These are phyloP conservation scores for Chlorella sp. DNA, from an alignment of 139 green algal species.

Conservation along the genomic window DNA sequence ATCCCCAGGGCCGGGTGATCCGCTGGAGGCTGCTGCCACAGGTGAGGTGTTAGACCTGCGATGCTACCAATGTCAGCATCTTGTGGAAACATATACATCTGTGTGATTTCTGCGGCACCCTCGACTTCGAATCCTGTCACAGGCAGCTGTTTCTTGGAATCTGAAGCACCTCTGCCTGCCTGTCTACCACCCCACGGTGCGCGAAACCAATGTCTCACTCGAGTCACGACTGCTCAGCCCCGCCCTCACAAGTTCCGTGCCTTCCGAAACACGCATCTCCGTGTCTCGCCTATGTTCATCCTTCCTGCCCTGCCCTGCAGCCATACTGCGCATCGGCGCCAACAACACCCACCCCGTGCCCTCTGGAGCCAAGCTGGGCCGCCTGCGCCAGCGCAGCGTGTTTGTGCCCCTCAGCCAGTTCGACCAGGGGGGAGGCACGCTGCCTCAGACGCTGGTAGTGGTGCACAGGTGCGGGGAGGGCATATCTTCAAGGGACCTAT, in stretches of 20 bases:
- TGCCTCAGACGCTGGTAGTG: constrained; percentile 56
- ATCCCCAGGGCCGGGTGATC: constrained; percentile 28
- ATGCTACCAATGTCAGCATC: too few species aligned
- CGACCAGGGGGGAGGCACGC: constrained; percentile 23
- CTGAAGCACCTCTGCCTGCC: too few species aligned
- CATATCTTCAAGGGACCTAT: too few species aligned
- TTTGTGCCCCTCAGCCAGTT: constrained; percentile 44
- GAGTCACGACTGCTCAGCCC: too few species aligned
- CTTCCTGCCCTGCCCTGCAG: not conserved
- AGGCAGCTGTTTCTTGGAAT: too few species aligned
- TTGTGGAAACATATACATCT: not conserved
- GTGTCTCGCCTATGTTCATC: not conserved
- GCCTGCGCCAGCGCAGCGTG: not conserved
- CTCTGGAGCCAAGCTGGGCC: constrained; percentile 36
- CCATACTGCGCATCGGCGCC: constrained; percentile 1
- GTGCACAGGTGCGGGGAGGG: constrained; percentile 33
- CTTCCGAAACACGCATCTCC: not conserved
- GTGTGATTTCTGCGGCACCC: too few species aligned
- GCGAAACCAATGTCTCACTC: too few species aligned
- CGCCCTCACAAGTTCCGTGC: not conserved
- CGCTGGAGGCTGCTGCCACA: constrained; percentile 30
- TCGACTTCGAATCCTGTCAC: too few species aligned
- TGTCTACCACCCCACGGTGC: not conserved
- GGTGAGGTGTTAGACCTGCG: not conserved
- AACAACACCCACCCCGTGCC: constrained; percentile 26